Evolutionary conservation across 306 rosid species (phyloP), one percentile per base, ranked within the genome.

Genomic region (Rubus idaeus): DNA sequence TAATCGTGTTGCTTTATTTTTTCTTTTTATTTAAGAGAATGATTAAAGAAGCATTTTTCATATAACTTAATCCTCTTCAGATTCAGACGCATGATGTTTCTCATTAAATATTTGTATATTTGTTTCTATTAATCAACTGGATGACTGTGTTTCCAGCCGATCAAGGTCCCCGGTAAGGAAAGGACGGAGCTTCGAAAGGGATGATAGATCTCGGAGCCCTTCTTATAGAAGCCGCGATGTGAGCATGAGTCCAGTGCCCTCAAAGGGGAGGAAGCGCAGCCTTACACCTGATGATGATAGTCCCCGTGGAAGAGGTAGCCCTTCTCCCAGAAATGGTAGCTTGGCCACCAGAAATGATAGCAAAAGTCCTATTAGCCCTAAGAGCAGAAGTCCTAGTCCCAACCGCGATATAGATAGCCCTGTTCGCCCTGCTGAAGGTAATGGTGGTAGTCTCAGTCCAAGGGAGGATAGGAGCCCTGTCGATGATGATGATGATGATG

Each of bases 111-210:
- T 30, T 8, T 13, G 11, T 16, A n/a, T 66, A 23, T 45, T 56
- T 7, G 40, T 58, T 46, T 81, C 10, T 71, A 41, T 37, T 45
- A 57, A 40, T 40, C 7, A 61, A 11, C 62, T 66, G 37, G 30
- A 56, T 23, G 12, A 67, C 75, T 56, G 58, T 58, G 71, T 77
- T 78, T 67, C 42, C 88, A 92, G 97, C 80, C 96, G 81, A 35
- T 92, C 96, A 41, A 90, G 90, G 62, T 92, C 97, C 63, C 96
- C 96, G 0, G 83, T 46, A 21, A 80, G 87, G 56, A 86, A 91
- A 77, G 90, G 81, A 18, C 76, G 91, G 26, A 90, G 91, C 78
- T 78, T 82, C 2, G 83, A 81, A 70, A 82, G 76, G 18, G 85
- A 89, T 11, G 89, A 87, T 46, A 79, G 90, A 68, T 90, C 93